Percentiles rank a stretch among this genome's conserved stretches.
phyloP scores from a whole-genome alignment of 495 filamentous ascomycete genomes.

The Annulohypoxylon maeteangense region DNA sequence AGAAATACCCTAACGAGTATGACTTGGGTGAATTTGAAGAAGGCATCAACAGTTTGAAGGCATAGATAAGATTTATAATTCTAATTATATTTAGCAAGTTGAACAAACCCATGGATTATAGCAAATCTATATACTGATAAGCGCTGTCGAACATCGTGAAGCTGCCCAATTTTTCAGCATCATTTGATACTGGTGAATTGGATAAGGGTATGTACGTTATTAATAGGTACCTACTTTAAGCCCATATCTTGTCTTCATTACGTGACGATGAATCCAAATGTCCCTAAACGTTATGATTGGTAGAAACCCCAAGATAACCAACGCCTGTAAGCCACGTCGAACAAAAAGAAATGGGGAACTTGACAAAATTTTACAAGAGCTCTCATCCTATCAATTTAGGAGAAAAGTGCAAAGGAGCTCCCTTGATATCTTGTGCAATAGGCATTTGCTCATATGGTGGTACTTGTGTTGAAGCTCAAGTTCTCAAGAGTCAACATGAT shows the following conservation, averaged over 20 bases:
- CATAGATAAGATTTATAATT: conserved; percentile 9
- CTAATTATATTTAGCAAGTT: neutral
- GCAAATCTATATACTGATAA: neutral
- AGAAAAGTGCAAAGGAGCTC: neutral
- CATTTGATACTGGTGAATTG: neutral
- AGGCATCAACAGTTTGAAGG: conserved; percentile 72
- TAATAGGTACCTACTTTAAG: neutral
- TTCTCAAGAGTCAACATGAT: neutral
- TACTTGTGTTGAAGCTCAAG: neutral
- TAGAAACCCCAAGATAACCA: conserved; percentile 27
- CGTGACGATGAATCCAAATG: conserved; percentile 12
- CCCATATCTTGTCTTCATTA: neutral
- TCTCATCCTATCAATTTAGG: conserved; percentile 16
- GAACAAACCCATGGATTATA: neutral
- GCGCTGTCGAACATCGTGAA: neutral
- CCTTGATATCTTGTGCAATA: neutral
- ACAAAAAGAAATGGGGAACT: conserved; percentile 28
- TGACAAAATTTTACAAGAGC: conserved; percentile 15
- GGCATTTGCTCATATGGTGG: neutral
- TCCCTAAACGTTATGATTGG: conserved; percentile 19
- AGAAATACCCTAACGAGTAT: conserved; percentile 94
- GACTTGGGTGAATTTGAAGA: conserved; percentile 81
- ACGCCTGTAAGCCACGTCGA: conserved; percentile 39
- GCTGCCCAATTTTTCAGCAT: neutral
- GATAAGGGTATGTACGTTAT: neutral